Conservation (phyloP, 176 grass and related monocot species). For the Dactylis glomerata region DNA sequence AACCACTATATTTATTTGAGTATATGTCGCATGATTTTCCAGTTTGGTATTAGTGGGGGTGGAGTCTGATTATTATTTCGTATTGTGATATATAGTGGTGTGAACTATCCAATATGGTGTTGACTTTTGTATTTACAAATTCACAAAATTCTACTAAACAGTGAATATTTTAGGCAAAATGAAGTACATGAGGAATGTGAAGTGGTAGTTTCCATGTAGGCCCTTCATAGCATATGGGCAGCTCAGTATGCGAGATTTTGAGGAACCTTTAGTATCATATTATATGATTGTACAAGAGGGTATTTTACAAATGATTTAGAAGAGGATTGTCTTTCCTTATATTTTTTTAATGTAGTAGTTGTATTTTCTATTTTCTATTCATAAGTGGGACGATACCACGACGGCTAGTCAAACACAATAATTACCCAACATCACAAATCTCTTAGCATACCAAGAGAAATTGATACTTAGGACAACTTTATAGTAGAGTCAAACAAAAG, state of each 20-base stretch:
- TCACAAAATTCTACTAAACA: too few relatives aligned
- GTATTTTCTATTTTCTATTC: too few relatives aligned
- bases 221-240: not conserved
- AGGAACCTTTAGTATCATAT: not conserved
- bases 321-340: too few relatives aligned
- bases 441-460: too few relatives aligned
- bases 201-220: not conserved
- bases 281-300: not conserved
- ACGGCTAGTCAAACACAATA: too few relatives aligned
- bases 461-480: too few relatives aligned
- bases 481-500: too few relatives aligned
- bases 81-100: not conserved
- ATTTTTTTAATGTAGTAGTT: too few relatives aligned
- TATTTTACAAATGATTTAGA: too few relatives aligned
- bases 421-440: too few relatives aligned
- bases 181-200: not conserved
- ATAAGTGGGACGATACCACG: too few relatives aligned
- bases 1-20: not conserved
- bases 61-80: not conserved
- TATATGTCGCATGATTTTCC: not conserved
- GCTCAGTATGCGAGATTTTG: not conserved
- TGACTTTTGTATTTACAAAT: not conserved
- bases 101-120: not conserved
- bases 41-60: not conserved
- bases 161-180: not conserved